These are phyloP conservation scores for Clarireedia hainanense DNA, from an alignment of 2,329 filamentous ascomycete species.

Conservation along the genomic window DNA sequence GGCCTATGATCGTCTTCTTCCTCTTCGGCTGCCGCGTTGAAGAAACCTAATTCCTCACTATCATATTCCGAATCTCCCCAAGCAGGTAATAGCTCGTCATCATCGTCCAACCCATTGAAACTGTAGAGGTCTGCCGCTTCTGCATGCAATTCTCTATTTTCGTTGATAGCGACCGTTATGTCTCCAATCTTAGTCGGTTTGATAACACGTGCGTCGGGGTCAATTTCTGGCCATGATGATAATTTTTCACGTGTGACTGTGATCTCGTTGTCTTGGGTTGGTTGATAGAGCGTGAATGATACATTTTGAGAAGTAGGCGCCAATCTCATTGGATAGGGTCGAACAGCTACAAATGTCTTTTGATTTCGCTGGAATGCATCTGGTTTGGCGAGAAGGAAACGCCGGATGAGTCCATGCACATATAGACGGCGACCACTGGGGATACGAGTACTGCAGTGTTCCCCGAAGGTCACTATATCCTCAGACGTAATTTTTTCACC, in stretches of 20 bases:
- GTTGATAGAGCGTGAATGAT: constrained; percentile 29
- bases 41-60: constrained; percentile 51
- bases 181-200: neutral
- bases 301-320: constrained; percentile 16
- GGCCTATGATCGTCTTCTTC: constrained; percentile 30
- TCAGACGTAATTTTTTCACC: constrained; percentile 25
- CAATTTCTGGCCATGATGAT: constrained; percentile 26
- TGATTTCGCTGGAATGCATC: constrained; percentile 14
- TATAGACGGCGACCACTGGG: constrained; percentile 39
- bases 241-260: constrained; percentile 23
- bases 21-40: constrained; percentile 42
- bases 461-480: constrained; percentile 23
- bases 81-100: constrained; percentile 38
- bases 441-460: constrained; percentile 20
- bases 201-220: constrained; percentile 9
- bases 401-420: constrained; percentile 35
- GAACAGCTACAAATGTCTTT: constrained; percentile 17
- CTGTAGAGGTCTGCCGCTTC: constrained; percentile 31
- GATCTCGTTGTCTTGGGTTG: constrained; percentile 13
- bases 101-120: constrained; percentile 33
- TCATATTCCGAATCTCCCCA: constrained; percentile 55
- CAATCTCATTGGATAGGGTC: constrained; percentile 24
- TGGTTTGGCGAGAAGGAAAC: constrained; percentile 29
- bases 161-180: constrained; percentile 12
- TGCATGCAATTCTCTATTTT: constrained; percentile 9